A percentile compares a stretch with the other conserved stretches of the same genome.
Evolutionary conservation across 352 stramenopile species (phyloP).

Genomic region (Pilasporangium apinafurcum): DNA sequence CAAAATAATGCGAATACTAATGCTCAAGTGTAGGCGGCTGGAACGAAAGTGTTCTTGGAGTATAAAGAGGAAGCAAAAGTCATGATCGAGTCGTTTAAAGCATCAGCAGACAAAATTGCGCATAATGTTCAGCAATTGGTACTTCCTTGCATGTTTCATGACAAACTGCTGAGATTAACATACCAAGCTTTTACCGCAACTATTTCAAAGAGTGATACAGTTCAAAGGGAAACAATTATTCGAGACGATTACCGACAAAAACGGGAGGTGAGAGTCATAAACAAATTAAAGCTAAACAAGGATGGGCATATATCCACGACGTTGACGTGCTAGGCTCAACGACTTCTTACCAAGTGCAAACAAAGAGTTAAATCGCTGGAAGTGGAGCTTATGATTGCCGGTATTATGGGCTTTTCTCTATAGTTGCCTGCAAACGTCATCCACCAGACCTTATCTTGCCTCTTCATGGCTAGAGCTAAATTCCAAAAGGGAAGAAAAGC

Average conservation of each 20-base stretch:
- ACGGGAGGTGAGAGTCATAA: neutral
- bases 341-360: too few relatives aligned
- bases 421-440: too few relatives aligned
- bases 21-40: slow-evolving; percentile 8
- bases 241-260: neutral
- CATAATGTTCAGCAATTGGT: slow-evolving; percentile 6
- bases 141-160: neutral
- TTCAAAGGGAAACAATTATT: neutral
- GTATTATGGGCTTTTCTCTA: too few relatives aligned
- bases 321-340: too few relatives aligned
- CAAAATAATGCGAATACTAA: neutral
- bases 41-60: slow-evolving; percentile 33
- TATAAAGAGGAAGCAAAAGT: slow-evolving; percentile 20
- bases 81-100: slow-evolving; percentile 6
- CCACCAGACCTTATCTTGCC: too few relatives aligned
- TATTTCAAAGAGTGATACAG: neutral
- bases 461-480: too few relatives aligned
- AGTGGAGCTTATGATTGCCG: too few relatives aligned
- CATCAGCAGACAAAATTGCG: slow-evolving; percentile 1
- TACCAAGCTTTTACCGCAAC: too few relatives aligned
- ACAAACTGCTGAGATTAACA: too few relatives aligned
- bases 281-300: neutral
- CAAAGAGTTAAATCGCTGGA: too few relatives aligned
- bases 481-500: too few relatives aligned
- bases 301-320: too few relatives aligned